Conservation (phyloP, 208 protist genomes). For the Leishmania tropica region DNA sequence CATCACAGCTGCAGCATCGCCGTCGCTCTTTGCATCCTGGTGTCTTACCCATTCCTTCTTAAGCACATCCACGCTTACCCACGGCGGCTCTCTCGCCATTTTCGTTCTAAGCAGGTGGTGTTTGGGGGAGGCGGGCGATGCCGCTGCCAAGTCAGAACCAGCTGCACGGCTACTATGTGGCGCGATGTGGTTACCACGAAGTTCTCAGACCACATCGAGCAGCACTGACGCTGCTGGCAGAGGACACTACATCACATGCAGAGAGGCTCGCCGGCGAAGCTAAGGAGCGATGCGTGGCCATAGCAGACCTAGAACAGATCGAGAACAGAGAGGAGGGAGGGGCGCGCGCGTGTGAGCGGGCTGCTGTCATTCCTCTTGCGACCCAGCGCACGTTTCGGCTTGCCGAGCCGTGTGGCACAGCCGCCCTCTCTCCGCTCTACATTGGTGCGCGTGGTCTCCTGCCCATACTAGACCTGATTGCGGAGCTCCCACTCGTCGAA, state of each 20-base stretch:
- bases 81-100: neutral
- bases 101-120: neutral
- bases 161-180: slow-evolving; percentile 69
- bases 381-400: slow-evolving; percentile 34
- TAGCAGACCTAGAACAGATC: slow-evolving; percentile 37
- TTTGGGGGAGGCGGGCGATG: neutral
- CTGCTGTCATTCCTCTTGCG: slow-evolving; percentile 35
- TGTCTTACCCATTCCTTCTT: neutral
- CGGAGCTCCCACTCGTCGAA: slow-evolving; percentile 57
- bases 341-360: slow-evolving; percentile 6
- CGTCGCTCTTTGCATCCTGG: neutral
- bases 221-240: slow-evolving; percentile 52
- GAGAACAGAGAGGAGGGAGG: slow-evolving; percentile 26
- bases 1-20: neutral
- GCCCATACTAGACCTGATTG: slow-evolving; percentile 58
- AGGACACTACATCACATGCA: slow-evolving; percentile 48
- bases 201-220: slow-evolving; percentile 56
- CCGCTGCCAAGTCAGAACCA: slow-evolving; percentile 60
- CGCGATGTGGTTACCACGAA: slow-evolving; percentile 53
- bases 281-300: slow-evolving; percentile 30
- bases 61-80: neutral
- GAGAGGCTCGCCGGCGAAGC: slow-evolving; percentile 39
- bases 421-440: slow-evolving; percentile 27
- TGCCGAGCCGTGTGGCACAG: neutral
- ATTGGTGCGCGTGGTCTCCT: slow-evolving; percentile 71